These are phyloP conservation scores for Cadophora malorum DNA, from an alignment of 2,329 filamentous ascomycete genomes.

Conservation along the genomic window DNA sequence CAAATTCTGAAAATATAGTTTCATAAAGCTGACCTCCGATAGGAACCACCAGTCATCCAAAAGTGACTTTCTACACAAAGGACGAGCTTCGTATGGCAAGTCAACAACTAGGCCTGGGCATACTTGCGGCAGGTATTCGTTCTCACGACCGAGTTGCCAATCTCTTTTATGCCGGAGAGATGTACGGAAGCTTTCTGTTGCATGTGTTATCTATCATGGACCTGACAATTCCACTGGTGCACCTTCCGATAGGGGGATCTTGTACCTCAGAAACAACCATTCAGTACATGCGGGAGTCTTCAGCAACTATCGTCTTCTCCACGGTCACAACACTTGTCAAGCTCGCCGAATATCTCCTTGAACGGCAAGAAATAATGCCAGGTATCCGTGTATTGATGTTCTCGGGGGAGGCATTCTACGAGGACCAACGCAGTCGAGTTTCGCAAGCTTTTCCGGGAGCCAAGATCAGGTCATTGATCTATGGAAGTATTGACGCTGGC, in stretches of 20 bases:
- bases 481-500: slow-evolving; percentile 16
- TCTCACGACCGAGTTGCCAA: slow-evolving; percentile 19
- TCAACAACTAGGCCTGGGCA: slow-evolving; percentile 14
- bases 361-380: background rate
- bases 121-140: slow-evolving; percentile 17
- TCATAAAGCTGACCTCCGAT: background rate
- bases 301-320: slow-evolving; percentile 10
- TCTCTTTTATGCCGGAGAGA: slow-evolving; percentile 14
- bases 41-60: slow-evolving; percentile 19
- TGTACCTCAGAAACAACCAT: slow-evolving; percentile 4
- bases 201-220: slow-evolving; percentile 11
- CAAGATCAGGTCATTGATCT: slow-evolving; percentile 9
- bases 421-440: slow-evolving; percentile 6
- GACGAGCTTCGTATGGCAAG: slow-evolving; percentile 19
- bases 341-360: slow-evolving; percentile 18
- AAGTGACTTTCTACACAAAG: slow-evolving; percentile 15
- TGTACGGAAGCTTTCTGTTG: slow-evolving; percentile 13
- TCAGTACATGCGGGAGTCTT: slow-evolving; percentile 14
- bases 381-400: slow-evolving; percentile 13
- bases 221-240: slow-evolving; percentile 2
- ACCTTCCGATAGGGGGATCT: slow-evolving; percentile 18
- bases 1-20: no score
- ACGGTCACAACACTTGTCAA: slow-evolving; percentile 13
- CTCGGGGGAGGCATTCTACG: slow-evolving; percentile 19
- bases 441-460: slow-evolving; percentile 15